Conservation (phyloP, 2,329 filamentous ascomycete genomes). For the Bimuria novae-zelandiae region DNA sequence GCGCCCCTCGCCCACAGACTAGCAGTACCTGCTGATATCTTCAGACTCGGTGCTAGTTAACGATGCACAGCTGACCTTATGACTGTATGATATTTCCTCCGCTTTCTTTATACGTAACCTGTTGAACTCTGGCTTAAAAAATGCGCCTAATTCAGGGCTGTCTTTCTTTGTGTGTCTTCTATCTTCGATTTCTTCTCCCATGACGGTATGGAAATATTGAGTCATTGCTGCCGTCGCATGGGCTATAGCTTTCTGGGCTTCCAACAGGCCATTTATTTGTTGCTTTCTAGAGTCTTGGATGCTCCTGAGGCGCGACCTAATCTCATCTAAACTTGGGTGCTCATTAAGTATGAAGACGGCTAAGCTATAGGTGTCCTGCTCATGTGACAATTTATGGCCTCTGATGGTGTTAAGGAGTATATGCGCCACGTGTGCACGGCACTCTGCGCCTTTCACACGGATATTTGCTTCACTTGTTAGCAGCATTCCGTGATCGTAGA, state of each 20-base stretch:
- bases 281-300: constrained; percentile 4
- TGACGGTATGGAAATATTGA: constrained; percentile 8
- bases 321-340: constrained; percentile 11
- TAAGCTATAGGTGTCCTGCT: neutral
- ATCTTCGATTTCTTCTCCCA: neutral
- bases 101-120: neutral
- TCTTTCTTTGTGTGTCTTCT: neutral
- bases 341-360: constrained; percentile 8
- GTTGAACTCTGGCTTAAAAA: neutral
- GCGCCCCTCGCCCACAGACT: neutral
- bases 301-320: constrained; percentile 7
- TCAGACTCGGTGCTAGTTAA: constrained; percentile 9
- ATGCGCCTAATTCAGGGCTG: constrained; percentile 1
- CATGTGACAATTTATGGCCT: neutral
- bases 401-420: constrained; percentile 5
- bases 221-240: constrained; percentile 1
- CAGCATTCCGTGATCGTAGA: neutral
- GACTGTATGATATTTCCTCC: neutral
- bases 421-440: constrained; percentile 6
- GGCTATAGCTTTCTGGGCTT: constrained; percentile 7
- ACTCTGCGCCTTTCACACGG: constrained; percentile 4
- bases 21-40: constrained; percentile 9
- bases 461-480: constrained; percentile 13
- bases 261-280: constrained; percentile 7
- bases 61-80: neutral